Evolutionary conservation across 2,329 filamentous ascomycete species (phyloP), one percentile per base, ranked within the genome.

Genomic region (Colletotrichum caudatum): DNA sequence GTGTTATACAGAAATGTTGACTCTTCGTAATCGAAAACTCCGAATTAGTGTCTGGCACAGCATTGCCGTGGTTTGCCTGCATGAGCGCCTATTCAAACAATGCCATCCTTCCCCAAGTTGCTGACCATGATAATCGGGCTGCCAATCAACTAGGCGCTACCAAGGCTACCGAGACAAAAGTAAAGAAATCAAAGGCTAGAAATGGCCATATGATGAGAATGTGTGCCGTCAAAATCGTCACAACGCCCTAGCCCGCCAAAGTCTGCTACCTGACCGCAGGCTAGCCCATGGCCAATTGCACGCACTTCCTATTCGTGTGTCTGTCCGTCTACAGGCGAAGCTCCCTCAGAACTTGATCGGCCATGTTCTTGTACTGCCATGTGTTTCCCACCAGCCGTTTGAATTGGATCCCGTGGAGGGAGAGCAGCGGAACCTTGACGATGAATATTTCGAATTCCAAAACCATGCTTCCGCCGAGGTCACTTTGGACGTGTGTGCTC

Each of bases 351-450:
- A 99, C 98, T 77, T 94, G 94, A 82, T 97, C 95, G 46, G 96
- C 96, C 94, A 98, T 97, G 78, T 94, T 95, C 85, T 98, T 97
- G 84, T 97, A 99, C 81, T 98, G 95, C 95, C 95, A 98, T 70
- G 96, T 98, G 71, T 97, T 95, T 46, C 96, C 95, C 69, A 93
- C 90, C 76, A 98, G 92, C 79, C 96, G 94, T 87, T 99, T 99
- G 85, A 99, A 99, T 81, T 98, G 96, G 73, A 99, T 95, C 60
- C 96, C 96, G 78, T 99, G 95, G 69, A 99, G 84, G 53, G 93
- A 94, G 72, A 99, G 90, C 63, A 99, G 85, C 16, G 96, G 96
- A 35, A 99, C 94, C 83, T 99, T 99, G 80, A 99, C 96, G 76
- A 99, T 96, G 76, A 98, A 91, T 74, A 98, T 97, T 80, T 99